phyloP scores from a whole-genome alignment of 306 rosid genomes.

The Astragalus membranaceus region DNA sequence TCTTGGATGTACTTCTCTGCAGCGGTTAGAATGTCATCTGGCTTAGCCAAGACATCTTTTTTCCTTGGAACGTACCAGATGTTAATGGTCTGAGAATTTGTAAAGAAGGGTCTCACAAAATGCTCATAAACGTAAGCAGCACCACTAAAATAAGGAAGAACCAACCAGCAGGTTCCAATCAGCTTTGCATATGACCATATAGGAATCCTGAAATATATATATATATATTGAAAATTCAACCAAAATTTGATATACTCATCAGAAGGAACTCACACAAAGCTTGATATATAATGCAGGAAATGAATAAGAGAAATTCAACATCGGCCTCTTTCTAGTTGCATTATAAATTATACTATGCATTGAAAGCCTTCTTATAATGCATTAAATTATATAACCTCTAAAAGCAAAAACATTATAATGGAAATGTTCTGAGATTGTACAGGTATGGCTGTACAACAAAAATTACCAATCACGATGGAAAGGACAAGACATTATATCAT shows the following conservation, averaged over 20 bases:
- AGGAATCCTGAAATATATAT: slow-evolving; percentile 65
- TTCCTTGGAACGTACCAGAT: slow-evolving; percentile 86
- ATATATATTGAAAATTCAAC: slow-evolving; percentile 7
- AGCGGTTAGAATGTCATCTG: slow-evolving; percentile 73
- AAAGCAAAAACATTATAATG: neutral
- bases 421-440: neutral
- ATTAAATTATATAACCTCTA: neutral
- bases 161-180: slow-evolving; percentile 83
- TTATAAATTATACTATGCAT: neutral
- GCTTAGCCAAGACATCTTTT: slow-evolving; percentile 51
- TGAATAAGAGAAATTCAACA: neutral
- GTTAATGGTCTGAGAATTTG: slow-evolving; percentile 68
- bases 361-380: neutral
- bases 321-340: neutral
- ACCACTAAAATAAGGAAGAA: slow-evolving; percentile 83
- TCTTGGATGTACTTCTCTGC: slow-evolving; percentile 85
- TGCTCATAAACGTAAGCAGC: slow-evolving; percentile 93
- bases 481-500: neutral
- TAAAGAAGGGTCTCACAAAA: slow-evolving; percentile 69
- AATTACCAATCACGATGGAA: neutral
- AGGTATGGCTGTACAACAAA: neutral
- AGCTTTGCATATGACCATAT: slow-evolving; percentile 94
- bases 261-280: neutral
- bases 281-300: neutral
- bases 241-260: neutral